Evolutionary conservation across 2,329 filamentous ascomycete genomes (phyloP), one percentile per base, ranked within the genome.

Genomic region (Leptodontidium sp.): DNA sequence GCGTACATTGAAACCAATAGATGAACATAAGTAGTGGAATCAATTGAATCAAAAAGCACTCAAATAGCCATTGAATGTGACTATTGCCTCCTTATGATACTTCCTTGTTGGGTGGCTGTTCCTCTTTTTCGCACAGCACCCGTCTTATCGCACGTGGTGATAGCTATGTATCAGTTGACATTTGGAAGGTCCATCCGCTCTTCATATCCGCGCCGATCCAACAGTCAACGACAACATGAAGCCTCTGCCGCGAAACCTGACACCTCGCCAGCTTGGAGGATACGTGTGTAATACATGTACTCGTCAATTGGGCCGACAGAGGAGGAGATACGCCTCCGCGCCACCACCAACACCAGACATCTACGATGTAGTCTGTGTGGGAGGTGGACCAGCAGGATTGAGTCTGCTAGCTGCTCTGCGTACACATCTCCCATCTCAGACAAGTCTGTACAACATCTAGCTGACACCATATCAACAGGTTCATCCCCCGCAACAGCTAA

Each of bases 371-470:
- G 77, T 79, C 24, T 79, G 78, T 58, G 75, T 79, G 50, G 78
- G 78, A 43, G 78, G 78, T 29, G 78, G 78, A 52, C 77, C 77
- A 29, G 78, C 94, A 55, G 95, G 95, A 66, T 85, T 99, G 68
- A 97, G 93, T 76, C 86, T 97, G 40, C 82, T 94, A 66, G 88
- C 92, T 69, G 91, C 92, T 74, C 85, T 96, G 53, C 90, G 92
- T 94, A 85, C 74, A 86, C 59, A 38, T 58, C 35, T 6, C 12
- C 53, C 66, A 50, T 49, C 68, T 21, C 58, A 8, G 43, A 24
- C 38, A 21, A 15, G 4, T 65, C 38, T 29, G 14, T 15, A 15
- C 14, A 12, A 21, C 62, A 11, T 24, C 5, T 14, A n/a, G 29
- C 21, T 66, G 29, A 64, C 21, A 29, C 26, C 40, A 57, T 47